These are phyloP conservation scores for Dendrocalamus sinicus DNA, from an alignment of 176 grass and related monocot species.

Conservation along the genomic window DNA sequence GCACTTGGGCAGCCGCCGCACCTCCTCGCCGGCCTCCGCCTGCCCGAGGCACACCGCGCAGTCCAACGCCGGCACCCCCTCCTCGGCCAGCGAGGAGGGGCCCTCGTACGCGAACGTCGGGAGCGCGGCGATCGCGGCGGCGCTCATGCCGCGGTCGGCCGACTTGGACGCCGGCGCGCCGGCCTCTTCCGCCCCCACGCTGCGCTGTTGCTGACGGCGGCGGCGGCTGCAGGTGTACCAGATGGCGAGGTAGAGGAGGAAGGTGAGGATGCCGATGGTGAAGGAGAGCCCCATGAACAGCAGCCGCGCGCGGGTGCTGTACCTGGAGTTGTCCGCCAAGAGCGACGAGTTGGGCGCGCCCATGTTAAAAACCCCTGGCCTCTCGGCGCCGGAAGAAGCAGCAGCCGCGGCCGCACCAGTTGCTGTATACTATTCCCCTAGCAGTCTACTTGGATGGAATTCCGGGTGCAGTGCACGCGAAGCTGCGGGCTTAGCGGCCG, in stretches of 20 bases:
- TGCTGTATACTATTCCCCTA: not conserved
- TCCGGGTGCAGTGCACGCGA: not conserved
- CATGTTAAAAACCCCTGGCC: slow-evolving; percentile 22
- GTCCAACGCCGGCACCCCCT: not conserved
- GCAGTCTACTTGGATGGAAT: not conserved
- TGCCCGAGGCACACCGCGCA: slow-evolving; percentile 72
- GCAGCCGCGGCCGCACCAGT: not conserved
- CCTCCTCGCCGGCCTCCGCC: slow-evolving; percentile 61
- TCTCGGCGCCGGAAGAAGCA: not conserved
- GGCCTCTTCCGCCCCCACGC: not conserved
- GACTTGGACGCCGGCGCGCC: not conserved
- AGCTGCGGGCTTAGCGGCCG: not conserved
- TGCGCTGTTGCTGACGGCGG: not conserved
- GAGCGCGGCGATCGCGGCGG: slow-evolving; percentile 52
- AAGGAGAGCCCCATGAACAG: slow-evolving; percentile 76
- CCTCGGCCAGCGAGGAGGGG: not conserved
- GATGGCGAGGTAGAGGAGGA: slow-evolving; percentile 65
- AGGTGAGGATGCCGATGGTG: slow-evolving; percentile 70
- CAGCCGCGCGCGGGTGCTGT: slow-evolving; percentile 52
- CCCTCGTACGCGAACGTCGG: slow-evolving; percentile 36
- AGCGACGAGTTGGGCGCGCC: slow-evolving; percentile 55
- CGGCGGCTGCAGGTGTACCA: slow-evolving; percentile 55
- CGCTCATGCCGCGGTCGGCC: slow-evolving; percentile 34
- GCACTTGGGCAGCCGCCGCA: slow-evolving; percentile 61
- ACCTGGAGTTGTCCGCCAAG: slow-evolving; percentile 47